Base-by-base conservation (phyloP, 768 basidiomycete genomes). In the Boletus edulis region DNA sequence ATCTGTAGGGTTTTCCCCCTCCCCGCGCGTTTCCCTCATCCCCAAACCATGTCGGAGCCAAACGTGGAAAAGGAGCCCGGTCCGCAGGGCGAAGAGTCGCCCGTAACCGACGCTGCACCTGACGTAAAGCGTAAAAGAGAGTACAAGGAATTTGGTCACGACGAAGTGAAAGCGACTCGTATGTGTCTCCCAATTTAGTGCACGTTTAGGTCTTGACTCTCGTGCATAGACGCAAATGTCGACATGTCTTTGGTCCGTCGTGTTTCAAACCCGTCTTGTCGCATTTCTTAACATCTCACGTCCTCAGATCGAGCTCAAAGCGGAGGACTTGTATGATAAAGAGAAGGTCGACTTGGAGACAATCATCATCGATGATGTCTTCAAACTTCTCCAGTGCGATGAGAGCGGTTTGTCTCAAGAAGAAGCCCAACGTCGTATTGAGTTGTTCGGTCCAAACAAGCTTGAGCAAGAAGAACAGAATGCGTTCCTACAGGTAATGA, bases 321-420 rank as follows among this genome's bases (percentile, higher is more conserved):
- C 92, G 4, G 93, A 94, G 73, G 93, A 95, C 72, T 75, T 94
- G 47, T 98, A 97, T 72, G 94, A 97, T 75, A 96, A 96, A 78
- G 96, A 98, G 76, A 98, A 98, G 79, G 96, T 98, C 75, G 96
- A 98, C 75, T 80, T 98, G 56, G 96, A 98, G 79, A 95, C 94
- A 20, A 88, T 98, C 63, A 88, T 92, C 60, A 89, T 98, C 71
- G 93, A 94, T 63, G 96, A 98, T 66, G 95, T 98, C 71, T 94
- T 97, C 81, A 91, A 87, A 57, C 87, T 98, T 48, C 86, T 98
- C 48, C 94, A 98, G 72, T 95, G 92, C 71, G 80, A 82, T 62
- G 88, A 93, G 54, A 78, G 79, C 29, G 96, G 96, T 81, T 82
- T 98, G 29, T 71, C 75, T 15, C 54, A 71, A 11, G 86, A 85